Evolutionary conservation across 331 rosid species (phyloP), one percentile per base, ranked within the genome.

Genomic region (Telfairia occidentalis): DNA sequence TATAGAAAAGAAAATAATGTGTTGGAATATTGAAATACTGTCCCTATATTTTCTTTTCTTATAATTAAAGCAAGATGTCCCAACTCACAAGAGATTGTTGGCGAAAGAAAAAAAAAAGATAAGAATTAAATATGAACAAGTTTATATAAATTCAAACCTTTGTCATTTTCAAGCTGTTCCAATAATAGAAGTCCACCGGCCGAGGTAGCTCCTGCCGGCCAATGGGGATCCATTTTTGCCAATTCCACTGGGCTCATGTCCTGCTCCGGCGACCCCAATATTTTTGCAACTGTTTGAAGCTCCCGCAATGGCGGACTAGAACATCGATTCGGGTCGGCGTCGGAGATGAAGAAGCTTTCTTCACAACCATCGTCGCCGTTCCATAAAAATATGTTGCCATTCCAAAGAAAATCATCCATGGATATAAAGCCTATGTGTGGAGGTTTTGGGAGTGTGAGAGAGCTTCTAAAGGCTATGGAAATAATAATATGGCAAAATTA

Each of bases 401-500:
- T 88, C 92, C 96, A 89, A 60, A 52, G 78, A 70, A 85, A 26
- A 74, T 75, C 82, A 50, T 90, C 92, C 97, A 92, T 92, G 23
- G 67, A 0, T 58, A 28, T 5, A 10, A 37, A 55, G 12, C 32
- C 7, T 23, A 6, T 76, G 18, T 67, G 9, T 19, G 19, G 26
- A 67, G 2, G 16, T n/a, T 43, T 66, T 38, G 46, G 46, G 34
- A 11, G 73, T 38, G 38, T 35, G 73, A 38, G n/a, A 19, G 48
- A 59, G 40, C n/a, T n/a, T n/a, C n/a, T n/a, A n/a, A n/a, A n/a
- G n/a, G n/a, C n/a, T n/a, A n/a, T n/a, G n/a, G n/a, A n/a, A n/a
- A n/a, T n/a, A n/a, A n/a, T n/a, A n/a, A n/a, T n/a, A n/a, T n/a
- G n/a, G n/a, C n/a, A n/a, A n/a, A n/a, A n/a, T n/a, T n/a, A n/a